A percentile compares a stretch with the other conserved stretches of the same genome.
Conservation (phyloP, 805 yeast species). For the Ogataea paradorogensis region DNA sequence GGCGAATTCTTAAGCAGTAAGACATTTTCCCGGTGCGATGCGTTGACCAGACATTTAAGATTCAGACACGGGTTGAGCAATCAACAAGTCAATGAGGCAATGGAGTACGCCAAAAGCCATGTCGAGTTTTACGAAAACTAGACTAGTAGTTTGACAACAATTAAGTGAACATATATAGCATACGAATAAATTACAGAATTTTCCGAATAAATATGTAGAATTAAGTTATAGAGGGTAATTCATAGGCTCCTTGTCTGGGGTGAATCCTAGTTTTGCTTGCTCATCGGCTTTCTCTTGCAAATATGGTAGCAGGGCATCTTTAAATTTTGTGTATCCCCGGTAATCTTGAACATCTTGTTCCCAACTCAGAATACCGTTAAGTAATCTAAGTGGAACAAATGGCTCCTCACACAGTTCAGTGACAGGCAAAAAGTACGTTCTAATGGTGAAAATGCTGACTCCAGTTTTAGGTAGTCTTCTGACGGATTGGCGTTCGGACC, state of each 20-base stretch:
- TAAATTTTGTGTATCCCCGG: slow-evolving; percentile 54
- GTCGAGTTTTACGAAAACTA: slow-evolving; percentile 53
- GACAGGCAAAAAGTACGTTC: slow-evolving; percentile 62
- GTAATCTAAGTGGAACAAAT: slow-evolving; percentile 55
- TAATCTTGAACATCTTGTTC: slow-evolving; percentile 56
- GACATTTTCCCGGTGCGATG: slow-evolving; percentile 92
- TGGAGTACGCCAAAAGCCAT: slow-evolving; percentile 72
- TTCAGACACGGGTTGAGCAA: slow-evolving; percentile 80
- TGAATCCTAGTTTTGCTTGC: slow-evolving; percentile 44
- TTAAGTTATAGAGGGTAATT: slow-evolving; percentile 40
- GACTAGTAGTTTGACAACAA: background rate
- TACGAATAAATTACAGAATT: slow-evolving; percentile 3
- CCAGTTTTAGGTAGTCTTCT: slow-evolving; percentile 61
- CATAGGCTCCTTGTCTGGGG: slow-evolving; percentile 38
- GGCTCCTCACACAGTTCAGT: slow-evolving; percentile 56
- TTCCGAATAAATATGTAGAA: background rate
- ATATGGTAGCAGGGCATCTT: slow-evolving; percentile 54
- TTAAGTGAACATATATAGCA: slow-evolving; percentile 10
- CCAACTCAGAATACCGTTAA: slow-evolving; percentile 61
- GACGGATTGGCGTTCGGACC: slow-evolving; percentile 64
- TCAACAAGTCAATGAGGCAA: slow-evolving; percentile 63
- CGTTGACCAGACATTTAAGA: slow-evolving; percentile 87
- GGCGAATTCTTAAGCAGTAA: slow-evolving; percentile 40
- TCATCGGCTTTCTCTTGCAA: slow-evolving; percentile 45
- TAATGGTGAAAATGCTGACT: slow-evolving; percentile 54